Conservation (phyloP, 129 eudicot species). For the Calendula officinalis region DNA sequence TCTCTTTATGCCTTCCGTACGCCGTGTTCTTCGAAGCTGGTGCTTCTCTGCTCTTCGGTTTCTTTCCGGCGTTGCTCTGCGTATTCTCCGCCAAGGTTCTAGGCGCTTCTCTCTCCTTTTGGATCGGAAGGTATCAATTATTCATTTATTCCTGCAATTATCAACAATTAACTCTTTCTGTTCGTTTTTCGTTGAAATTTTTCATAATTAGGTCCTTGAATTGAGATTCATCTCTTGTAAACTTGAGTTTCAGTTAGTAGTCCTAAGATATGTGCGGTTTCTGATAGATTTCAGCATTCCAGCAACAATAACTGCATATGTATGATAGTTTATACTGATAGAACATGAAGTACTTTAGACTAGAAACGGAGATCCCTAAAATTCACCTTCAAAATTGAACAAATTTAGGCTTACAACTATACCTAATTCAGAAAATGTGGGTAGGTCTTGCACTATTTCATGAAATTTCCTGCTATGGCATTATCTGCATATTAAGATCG, state of each 20-base stretch:
- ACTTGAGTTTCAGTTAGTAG: constrained; percentile 3
- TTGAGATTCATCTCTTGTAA: not conserved
- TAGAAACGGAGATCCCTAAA: not conserved
- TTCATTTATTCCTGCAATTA: not conserved
- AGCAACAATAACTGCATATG: not conserved
- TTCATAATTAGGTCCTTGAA: not conserved
- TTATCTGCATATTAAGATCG: not conserved
- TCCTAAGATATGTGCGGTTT: not conserved
- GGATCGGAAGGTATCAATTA: constrained; percentile 65
- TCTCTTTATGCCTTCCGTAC: constrained; percentile 75
- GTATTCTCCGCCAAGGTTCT: constrained; percentile 88
- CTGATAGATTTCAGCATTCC: no score
- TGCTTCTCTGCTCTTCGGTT: constrained; percentile 89
- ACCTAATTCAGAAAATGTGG: not conserved
- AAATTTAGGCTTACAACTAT: not conserved
- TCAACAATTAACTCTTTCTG: not conserved
- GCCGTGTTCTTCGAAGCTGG: constrained; percentile 95
- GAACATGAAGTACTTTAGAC: not conserved
- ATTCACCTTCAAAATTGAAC: not conserved
- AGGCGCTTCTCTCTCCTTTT: constrained; percentile 95
- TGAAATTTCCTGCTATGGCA: constrained; percentile 8
- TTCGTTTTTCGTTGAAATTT: not conserved
- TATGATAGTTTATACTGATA: not conserved
- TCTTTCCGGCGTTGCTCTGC: constrained; percentile 78
- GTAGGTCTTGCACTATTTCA: constrained; percentile 4